These are phyloP conservation scores for Boeremia lycopersici DNA, from an alignment of 2,329 filamentous ascomycete species.

Conservation along the genomic window DNA sequence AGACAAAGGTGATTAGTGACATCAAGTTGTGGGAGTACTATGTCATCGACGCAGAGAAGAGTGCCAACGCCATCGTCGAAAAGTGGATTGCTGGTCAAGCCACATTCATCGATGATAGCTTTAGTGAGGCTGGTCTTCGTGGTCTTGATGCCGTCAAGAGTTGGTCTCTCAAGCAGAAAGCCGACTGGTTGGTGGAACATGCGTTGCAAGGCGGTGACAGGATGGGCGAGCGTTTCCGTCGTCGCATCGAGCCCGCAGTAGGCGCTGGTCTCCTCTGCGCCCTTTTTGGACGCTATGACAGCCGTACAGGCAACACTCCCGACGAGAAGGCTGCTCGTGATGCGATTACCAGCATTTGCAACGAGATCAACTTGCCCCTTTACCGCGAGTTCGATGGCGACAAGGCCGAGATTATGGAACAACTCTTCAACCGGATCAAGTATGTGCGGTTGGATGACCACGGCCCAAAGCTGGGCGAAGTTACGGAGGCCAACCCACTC, in stretches of 20 bases:
- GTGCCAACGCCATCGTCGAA: conserved; percentile 70
- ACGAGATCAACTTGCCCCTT: conserved; percentile 84
- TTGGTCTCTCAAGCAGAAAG: conserved; percentile 64
- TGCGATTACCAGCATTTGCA: conserved; percentile 67
- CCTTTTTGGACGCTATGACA: conserved; percentile 72
- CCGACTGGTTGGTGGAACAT: conserved; percentile 69
- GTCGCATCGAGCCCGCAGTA: conserved; percentile 71
- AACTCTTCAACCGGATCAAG: conserved; percentile 92
- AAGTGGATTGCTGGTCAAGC: conserved; percentile 71
- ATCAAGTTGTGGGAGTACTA: conserved; percentile 95
- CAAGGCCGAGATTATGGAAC: conserved; percentile 80
- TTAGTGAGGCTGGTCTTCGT: conserved; percentile 55
- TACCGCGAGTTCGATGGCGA: conserved; percentile 94
- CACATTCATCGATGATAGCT: conserved; percentile 60
- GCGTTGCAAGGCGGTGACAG: conserved; percentile 74
- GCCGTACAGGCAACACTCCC: conserved; percentile 54
- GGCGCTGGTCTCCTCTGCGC: conserved; percentile 72
- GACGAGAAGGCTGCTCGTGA: conserved; percentile 59
- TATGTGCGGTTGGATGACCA: conserved; percentile 93
- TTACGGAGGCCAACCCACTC: conserved; percentile 77
- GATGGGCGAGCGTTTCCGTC: conserved; percentile 79
- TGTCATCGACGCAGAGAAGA: conserved; percentile 75
- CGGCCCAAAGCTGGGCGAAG: conserved; percentile 82
- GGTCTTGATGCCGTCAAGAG: conserved; percentile 60
- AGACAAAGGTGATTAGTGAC: conserved; percentile 76